Percentiles rank a stretch among this genome's conserved stretches.
Conservation (phyloP, 2,329 filamentous ascomycete genomes). For the Colletotrichum theobromicola region DNA sequence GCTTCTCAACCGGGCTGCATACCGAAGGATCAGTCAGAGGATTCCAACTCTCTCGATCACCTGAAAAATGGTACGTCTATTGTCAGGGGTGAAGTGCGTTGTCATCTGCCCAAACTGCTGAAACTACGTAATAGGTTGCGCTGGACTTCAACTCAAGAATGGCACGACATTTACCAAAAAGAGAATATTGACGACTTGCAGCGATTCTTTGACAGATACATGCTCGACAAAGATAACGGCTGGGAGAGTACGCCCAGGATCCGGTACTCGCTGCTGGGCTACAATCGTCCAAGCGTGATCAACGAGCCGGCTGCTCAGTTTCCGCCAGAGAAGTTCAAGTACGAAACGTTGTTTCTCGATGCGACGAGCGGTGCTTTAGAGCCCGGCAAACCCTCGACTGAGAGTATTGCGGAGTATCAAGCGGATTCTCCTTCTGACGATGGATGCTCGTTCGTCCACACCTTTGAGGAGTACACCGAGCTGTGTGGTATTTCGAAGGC, state of each 20-base stretch:
- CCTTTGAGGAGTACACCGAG: not conserved
- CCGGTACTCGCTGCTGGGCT: not conserved
- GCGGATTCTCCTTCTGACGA: not conserved
- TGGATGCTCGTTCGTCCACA: not conserved
- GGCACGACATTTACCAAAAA: not conserved
- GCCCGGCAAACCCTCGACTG: not conserved
- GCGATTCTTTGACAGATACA: not conserved
- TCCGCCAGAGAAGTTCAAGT: not conserved
- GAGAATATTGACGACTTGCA: not conserved
- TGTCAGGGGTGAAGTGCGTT: not conserved
- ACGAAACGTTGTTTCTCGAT: not conserved
- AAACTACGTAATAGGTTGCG: not conserved
- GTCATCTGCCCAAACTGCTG: not conserved
- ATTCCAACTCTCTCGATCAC: not conserved
- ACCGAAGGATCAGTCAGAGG: not conserved
- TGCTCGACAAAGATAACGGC: not conserved
- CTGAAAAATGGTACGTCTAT: not conserved
- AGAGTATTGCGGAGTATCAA: not conserved
- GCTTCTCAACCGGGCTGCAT: not conserved
- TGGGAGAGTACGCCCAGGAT: not conserved
- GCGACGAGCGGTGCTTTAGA: not conserved
- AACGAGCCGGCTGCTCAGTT: not conserved
- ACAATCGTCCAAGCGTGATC: not conserved
- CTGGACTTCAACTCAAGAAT: not conserved
- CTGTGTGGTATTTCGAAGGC: not conserved